Conservation (phyloP, 805 yeast species). For the Scheffersomyces stipitis region DNA sequence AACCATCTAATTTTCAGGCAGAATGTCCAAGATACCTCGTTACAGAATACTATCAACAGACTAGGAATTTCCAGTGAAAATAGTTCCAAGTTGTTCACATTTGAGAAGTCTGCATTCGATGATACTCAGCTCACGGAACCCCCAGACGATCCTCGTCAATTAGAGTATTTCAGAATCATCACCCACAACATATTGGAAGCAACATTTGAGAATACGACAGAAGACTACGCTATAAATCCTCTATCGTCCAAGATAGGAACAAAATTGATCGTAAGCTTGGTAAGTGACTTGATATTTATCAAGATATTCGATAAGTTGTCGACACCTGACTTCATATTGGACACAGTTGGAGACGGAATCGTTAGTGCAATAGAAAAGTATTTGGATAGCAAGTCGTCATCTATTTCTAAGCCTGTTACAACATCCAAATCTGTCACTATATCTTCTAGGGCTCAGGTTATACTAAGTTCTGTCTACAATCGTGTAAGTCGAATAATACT, state of each 20-base stretch:
- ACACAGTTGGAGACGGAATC: conserved; percentile 8
- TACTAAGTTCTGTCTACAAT: background rate
- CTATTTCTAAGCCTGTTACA: background rate
- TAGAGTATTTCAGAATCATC: conserved; percentile 21
- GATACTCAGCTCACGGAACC: background rate
- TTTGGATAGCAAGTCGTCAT: background rate
- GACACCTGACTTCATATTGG: conserved; percentile 25
- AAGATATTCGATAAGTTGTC: conserved; percentile 23
- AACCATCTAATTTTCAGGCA: conserved; percentile 20
- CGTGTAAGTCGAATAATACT: background rate
- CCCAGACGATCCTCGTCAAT: background rate
- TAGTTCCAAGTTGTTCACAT: background rate
- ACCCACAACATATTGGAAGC: conserved; percentile 18
- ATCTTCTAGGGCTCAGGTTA: background rate
- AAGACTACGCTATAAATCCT: conserved; percentile 9
- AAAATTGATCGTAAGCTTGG: conserved; percentile 20
- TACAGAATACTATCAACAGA: too few relatives aligned
- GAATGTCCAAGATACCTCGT: background rate
- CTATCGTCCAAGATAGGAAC: conserved; percentile 24
- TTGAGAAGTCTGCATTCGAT: background rate
- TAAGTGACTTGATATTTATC: conserved; percentile 29
- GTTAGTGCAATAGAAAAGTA: conserved; percentile 5
- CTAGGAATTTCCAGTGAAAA: too few relatives aligned
- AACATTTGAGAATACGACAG: conserved; percentile 10
- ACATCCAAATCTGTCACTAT: background rate